phyloP scores from a whole-genome alignment of 768 basidiomycete species.

The Lactarius evosmus region DNA sequence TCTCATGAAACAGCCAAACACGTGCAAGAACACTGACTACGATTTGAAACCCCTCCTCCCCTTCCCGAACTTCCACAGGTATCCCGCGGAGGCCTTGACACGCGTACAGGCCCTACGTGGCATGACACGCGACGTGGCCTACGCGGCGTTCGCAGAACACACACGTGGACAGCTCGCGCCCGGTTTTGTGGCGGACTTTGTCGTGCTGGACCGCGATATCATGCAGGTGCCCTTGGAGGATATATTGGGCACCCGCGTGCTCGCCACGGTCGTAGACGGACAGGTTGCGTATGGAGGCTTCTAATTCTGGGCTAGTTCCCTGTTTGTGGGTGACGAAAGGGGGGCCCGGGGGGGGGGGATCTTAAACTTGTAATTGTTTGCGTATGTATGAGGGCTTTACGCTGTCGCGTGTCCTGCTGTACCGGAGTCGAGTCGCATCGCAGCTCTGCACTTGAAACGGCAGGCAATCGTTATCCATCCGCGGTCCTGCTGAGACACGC shows the following conservation, averaged over 20 bases:
- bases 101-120: constrained; percentile 82
- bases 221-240: constrained; percentile 60
- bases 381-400: too few relatives aligned
- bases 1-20: too few relatives aligned
- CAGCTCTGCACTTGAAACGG: neutral
- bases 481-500: neutral
- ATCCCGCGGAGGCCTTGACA: constrained; percentile 67
- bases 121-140: constrained; percentile 88
- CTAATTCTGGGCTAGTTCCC: neutral
- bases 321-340: too few relatives aligned
- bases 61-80: constrained; percentile 67
- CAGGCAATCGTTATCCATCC: neutral
- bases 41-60: too few relatives aligned
- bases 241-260: constrained; percentile 63
- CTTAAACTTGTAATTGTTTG: too few relatives aligned
- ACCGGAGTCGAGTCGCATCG: neutral
- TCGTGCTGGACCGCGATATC: constrained; percentile 77
- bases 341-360: too few relatives aligned
- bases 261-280: constrained; percentile 76
- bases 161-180: constrained; percentile 65
- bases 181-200: constrained; percentile 87
- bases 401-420: too few relatives aligned
- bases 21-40: neutral
- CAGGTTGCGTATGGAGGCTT: constrained; percentile 55
- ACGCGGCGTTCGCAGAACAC: constrained; percentile 76